Percentiles rank a stretch among this genome's conserved stretches.
Conservation (phyloP, 139 green algal genomes). For the Tetradesmus lagerheimii region DNA sequence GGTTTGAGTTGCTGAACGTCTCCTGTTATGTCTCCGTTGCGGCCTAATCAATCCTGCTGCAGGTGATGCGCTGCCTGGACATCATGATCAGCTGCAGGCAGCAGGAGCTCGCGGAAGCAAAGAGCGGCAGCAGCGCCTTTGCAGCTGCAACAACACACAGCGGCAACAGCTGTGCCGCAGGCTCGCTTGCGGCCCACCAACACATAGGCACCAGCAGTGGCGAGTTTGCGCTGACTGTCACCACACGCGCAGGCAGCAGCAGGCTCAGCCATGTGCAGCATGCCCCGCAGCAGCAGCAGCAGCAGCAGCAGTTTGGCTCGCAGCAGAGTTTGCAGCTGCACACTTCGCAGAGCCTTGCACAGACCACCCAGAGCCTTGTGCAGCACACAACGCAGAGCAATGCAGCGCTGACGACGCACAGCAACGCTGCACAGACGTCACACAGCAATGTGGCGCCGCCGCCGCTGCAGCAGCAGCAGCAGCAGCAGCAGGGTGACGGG, state of each 20-base stretch:
- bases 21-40: background rate
- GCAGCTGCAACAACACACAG: background rate
- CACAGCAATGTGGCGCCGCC: background rate
- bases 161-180: background rate
- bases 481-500: background rate
- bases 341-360: background rate
- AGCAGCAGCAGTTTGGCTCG: background rate
- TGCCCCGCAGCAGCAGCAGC: background rate
- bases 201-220: background rate
- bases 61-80: conserved; percentile 31
- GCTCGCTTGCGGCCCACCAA: background rate
- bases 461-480: background rate
- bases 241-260: background rate
- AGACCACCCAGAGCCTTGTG: background rate
- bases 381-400: background rate
- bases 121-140: background rate
- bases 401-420: too few species aligned
- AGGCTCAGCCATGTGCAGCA: background rate
- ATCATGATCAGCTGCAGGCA: conserved; percentile 34
- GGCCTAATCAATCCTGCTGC: background rate
- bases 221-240: background rate
- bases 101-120: conserved; percentile 8
- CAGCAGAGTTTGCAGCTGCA: background rate
- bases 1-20: too few species aligned
- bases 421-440: background rate